Evolutionary conservation across 78 protist genomes (phyloP), one percentile per base, ranked within the genome.

Genomic region (Blattamonas nauphoetae): DNA sequence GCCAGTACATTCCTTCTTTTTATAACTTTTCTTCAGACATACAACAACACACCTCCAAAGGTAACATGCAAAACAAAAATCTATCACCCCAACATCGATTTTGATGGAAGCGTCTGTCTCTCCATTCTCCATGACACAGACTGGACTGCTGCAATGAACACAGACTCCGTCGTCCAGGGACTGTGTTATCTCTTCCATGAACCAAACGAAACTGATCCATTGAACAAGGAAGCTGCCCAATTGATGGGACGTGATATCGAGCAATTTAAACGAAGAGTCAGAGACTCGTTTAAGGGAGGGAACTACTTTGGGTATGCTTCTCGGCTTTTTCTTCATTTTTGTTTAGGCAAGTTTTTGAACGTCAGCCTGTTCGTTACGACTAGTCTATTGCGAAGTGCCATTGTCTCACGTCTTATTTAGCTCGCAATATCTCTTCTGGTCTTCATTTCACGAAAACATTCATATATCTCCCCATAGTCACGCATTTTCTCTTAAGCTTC

Each of bases 141-240:
- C 1, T 5, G 6, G 33, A 36, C 32, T 45, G 3, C 81, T 2
- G 89, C 84, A 3, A 81, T 88, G 44, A 88, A 86, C 36, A 79
- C 91, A 38, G 88, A 92, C 35, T 43, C 89, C 5, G 92, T 94
- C 34, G 90, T 93, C 82, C 90, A 85, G 45, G 95, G 94, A 45
- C 89, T 93, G 3, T 85, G 78, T 83, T 89, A 90, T 1, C 84
- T 94, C 32, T 94, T 94, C 80, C 80, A 88, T 42, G 96, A 94
- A 55, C 96, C 96, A 44, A 93, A 94, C 82, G 90, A 95, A 21
- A 92, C 89, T 42, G 96, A 94, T 45, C 96, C 96, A n/a, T 92
- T 94, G 63, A 94, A 94, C 81, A 92, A 90, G 5, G 94, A 63
- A 71, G 91, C 86, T 0, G 88, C 88, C 6, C 3, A 3, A 11